A percentile compares a stretch with the other conserved stretches of the same genome.
These are phyloP conservation scores for Suhomyces kilbournensis DNA, from an alignment of 805 yeast species.

Conservation along the genomic window DNA sequence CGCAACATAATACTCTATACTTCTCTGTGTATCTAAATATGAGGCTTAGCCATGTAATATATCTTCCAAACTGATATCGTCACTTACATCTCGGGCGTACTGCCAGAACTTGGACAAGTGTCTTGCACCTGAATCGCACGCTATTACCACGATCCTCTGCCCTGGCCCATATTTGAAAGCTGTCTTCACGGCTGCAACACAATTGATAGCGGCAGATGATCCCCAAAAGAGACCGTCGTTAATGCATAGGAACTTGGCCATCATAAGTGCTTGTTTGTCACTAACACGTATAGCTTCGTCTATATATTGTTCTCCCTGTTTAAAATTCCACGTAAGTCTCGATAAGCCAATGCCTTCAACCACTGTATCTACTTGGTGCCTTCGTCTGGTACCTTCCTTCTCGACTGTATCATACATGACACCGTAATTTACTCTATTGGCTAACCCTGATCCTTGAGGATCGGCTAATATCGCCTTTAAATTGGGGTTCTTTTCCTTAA, in stretches of 20 bases:
- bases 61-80: slow-evolving; percentile 32
- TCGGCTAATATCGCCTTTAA: slow-evolving; percentile 73
- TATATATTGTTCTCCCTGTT: slow-evolving; percentile 62
- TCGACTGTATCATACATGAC: slow-evolving; percentile 92
- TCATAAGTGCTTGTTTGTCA: slow-evolving; percentile 76
- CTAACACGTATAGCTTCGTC: slow-evolving; percentile 79
- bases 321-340: slow-evolving; percentile 78
- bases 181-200: slow-evolving; percentile 77
- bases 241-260: slow-evolving; percentile 81
- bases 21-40: background rate
- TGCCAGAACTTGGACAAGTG: slow-evolving; percentile 94
- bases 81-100: slow-evolving; percentile 45
- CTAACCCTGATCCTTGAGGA: slow-evolving; percentile 94
- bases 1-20: background rate
- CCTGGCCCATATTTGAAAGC: slow-evolving; percentile 51
- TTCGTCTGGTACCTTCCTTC: slow-evolving; percentile 86
- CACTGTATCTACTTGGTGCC: slow-evolving; percentile 95
- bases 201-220: slow-evolving; percentile 88
- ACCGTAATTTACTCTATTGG: slow-evolving; percentile 78
- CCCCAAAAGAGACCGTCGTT: slow-evolving; percentile 92
- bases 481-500: slow-evolving; percentile 43
- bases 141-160: slow-evolving; percentile 71
- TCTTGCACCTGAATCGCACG: slow-evolving; percentile 90
- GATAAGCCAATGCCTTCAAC: slow-evolving; percentile 94
- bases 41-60: background rate